Evolutionary conservation across 2,329 filamentous ascomycete species (phyloP), one percentile per base, ranked within the genome.

Genomic region (Cytospora paraplurivora): DNA sequence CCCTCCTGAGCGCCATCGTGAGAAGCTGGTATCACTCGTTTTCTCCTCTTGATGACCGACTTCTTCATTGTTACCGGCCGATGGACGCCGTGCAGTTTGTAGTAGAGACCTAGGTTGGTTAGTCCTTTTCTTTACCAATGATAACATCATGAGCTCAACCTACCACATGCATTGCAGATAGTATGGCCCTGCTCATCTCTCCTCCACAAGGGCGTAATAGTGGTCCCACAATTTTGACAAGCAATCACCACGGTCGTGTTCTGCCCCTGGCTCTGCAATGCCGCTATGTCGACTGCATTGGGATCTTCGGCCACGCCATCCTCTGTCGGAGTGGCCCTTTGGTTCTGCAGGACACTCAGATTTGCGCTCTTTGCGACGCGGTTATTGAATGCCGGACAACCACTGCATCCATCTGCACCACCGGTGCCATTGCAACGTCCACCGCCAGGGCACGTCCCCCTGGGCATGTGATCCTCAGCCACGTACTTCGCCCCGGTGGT

Each of bases 51-150:
- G 75, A 99, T 99, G 33, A 96, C 91, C 3, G 92, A 90, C 76
- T 97, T 98, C 77, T 98, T 99, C 95, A 99, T 98, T n/a, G 92
- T 92, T 6, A 95, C 92, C 0, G 95, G 95, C 50, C 95, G 86
- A 76, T 97, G 94, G 35, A 93, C 88, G 61, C 93, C 93, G 74
- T 99, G 95, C 3, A 99, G 86, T 76, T 98, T 98, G 79, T 96
- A 93, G 76, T 99, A 99, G 3, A 99, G 80, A 5, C 94, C 93
- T 97, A 68, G 4, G 57, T 35, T 47, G 53, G 64, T 76, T 67
- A 75, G 66, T 65, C 53, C 65, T 51, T 52, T 50, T 17, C 21
- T 52, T 33, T 47, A 12, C 52, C 52, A 47, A 21, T 50, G 21
- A 33, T 19, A 49, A 55, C 15, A 35, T 34, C 53, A 53, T n/a